Evolutionary conservation across 2,329 filamentous ascomycete species (phyloP), one percentile per base, ranked within the genome.

Genomic region (Neonectria faginata): DNA sequence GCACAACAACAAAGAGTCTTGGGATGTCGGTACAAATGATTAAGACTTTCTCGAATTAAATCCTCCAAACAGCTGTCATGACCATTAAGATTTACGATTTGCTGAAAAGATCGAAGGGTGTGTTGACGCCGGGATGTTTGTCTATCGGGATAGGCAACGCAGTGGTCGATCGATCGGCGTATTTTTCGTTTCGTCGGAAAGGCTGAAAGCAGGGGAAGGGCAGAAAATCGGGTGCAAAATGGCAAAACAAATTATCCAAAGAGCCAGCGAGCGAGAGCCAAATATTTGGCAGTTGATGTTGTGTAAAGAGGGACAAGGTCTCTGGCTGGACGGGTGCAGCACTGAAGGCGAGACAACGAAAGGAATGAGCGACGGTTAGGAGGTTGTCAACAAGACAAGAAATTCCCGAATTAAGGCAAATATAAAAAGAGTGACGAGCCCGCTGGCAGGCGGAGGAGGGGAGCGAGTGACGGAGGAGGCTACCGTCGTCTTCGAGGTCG

Each of bases 381-480:
- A 70, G 69, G 64, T 62, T 65, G 68, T 64, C 51, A 64, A 59
- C n/a, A 63, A 61, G 57, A 62, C 54, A 52, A 64, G 59, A 67
- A 62, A 66, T 65, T 70, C 65, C 69, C 62, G 62, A 57, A 72
- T 73, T 68, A 73, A 71, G 65, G 67, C 64, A 57, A 62, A 48
- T 55, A 48, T 53, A 74, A 76, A 76, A 71, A 74, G 73, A 75
- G 56, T 83, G 87, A 80, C 83, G 81, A 79, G 84, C 85, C 86
- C 79, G 84, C 83, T 84, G 82, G 83, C 84, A 85, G 84, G 83
- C 83, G 70, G 64, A 67, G 75, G 62, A 58, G 39, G 36, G 63
- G 62, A 60, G 59, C 41, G 29, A 60, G 67, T 65, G 68, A 66
- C 68, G 66, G 67, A 64, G 55, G 54, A 50, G 45, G 64, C 56